Base-by-base conservation (phyloP, 129 eudicot species). In the Mikania micrantha region DNA sequence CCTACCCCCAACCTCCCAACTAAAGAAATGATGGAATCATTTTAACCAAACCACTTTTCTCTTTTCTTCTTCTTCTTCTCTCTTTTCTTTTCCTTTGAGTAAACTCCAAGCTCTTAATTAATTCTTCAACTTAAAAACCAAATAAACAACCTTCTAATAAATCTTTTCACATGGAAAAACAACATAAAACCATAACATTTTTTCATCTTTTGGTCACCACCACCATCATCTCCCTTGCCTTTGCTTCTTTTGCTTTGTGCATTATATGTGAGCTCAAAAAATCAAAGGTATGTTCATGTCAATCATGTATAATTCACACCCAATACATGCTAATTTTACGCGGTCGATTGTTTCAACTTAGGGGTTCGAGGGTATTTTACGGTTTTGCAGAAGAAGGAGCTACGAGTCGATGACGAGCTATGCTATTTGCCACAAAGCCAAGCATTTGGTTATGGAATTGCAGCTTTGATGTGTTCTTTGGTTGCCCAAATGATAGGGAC, bases 231-330 rank as follows among this genome's bases (percentile, higher is more conserved):
- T 66, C 53, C 76, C 69, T 82, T 15, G 69, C 69, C 85, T 60
- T 88, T 60, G 53, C 84, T 69, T 84, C 97, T 69, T 83, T 80
- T 73, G 73, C 81, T 24, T 60, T 88, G 10, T 88, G 87, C 79
- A 50, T 91, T 59, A 80, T 87, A 19, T 85, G 93, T 24, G 97
- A 91, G 68, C 58, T 82, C 79, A 91, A 81, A 74, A 81, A 78
- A 81, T 56, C 88, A 27, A 81, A 83, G 91, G 97, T 90, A 76
- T 17, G 19, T 17, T 13, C 32, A 31, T 32, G 13, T 66, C 35
- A 34, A 32, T 56, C 15, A 65, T 44, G 29, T 59, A 75, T 40
- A 11, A 24, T 34, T 28, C 35, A 27, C 34, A 19, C 12, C 32
- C 57, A n/a, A n/a, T n/a, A 54, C 67, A 44, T 48, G 9, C 40